Evolutionary conservation across 257 asterid species (phyloP), one percentile per base, ranked within the genome.

Genomic region (Capsicum pubescens): DNA sequence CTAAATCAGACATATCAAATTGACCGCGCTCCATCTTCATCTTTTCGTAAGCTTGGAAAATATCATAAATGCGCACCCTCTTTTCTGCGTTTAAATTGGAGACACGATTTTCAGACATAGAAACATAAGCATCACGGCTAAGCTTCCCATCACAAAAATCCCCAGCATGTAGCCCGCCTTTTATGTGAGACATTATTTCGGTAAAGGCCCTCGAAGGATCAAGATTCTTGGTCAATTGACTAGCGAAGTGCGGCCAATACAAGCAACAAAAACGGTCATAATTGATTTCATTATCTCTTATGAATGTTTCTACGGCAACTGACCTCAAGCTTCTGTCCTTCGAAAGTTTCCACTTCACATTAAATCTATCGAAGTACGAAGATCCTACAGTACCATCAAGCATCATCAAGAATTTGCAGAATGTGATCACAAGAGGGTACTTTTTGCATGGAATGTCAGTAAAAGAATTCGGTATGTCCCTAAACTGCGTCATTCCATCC

Each of bases 391-490:
- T 87, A 21, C 94, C 95, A 84, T 93, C 97, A 4, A 93, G 91
- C 97, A 92, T 93, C 94, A 93, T 90, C 60, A 93, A 55, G 78
- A 93, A 91, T 84, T 93, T 91, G n/a, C 85, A 90, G 79, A 93
- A 93, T 35, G 95, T 93, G 55, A 93, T 86, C 3, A 93, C 91
- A 7, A 93, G 92, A 42, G 95, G 97, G 82, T 89, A 92, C 81
- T 86, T 87, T 44, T 88, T 81, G 9, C 83, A 81, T 21, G 88
- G 83, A 80, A 92, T 83, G 82, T 88, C 89, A 42, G 82, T 36
- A 84, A 93, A 90, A 0, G 94, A 84, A 87, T 91, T 92, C 1
- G 94, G 97, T 21, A 93, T 90, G 60, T 88, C 94, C 67, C 81
- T 88, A 32, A 91, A 91, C 60, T 88, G 88, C 1, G 85, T 80